phyloP scores from a whole-genome alignment of 2,329 filamentous ascomycete species.

The Fusarium begoniae region DNA sequence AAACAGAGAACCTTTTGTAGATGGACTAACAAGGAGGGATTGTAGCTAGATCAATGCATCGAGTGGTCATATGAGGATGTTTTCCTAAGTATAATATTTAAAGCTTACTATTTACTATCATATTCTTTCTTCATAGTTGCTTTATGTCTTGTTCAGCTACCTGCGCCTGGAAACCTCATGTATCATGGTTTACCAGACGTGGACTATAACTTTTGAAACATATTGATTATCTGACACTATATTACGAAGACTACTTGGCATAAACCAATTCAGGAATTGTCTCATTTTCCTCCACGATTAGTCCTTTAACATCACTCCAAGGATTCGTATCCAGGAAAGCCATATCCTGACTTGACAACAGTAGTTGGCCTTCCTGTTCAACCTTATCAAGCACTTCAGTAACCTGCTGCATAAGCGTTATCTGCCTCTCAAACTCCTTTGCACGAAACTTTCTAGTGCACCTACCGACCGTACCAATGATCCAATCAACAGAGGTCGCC shows the following conservation, averaged over 20 bases:
- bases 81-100: too few species aligned
- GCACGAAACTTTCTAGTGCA: not conserved
- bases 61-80: too few species aligned
- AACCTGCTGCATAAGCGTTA: not conserved
- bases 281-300: not conserved
- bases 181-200: rapidly evolving
- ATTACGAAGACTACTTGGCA: not conserved
- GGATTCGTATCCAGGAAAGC: not conserved
- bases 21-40: rapidly evolving
- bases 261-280: not conserved
- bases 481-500: not conserved
- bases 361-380: not conserved
- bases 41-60: too few species aligned
- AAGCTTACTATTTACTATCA: too few species aligned
- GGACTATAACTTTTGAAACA: too few species aligned
- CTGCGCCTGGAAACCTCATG: too few species aligned
- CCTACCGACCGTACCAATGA: not conserved
- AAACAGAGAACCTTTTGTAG: too few species aligned
- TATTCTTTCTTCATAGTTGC: too few species aligned
- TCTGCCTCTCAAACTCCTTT: not conserved
- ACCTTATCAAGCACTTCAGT: not conserved
- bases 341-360: not conserved
- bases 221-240: too few species aligned
- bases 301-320: not conserved
- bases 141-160: too few species aligned